Evolutionary conservation across 1,139 yeast species (phyloP), one percentile per base, ranked within the genome.

Genomic region (Waltiozyma solani): DNA sequence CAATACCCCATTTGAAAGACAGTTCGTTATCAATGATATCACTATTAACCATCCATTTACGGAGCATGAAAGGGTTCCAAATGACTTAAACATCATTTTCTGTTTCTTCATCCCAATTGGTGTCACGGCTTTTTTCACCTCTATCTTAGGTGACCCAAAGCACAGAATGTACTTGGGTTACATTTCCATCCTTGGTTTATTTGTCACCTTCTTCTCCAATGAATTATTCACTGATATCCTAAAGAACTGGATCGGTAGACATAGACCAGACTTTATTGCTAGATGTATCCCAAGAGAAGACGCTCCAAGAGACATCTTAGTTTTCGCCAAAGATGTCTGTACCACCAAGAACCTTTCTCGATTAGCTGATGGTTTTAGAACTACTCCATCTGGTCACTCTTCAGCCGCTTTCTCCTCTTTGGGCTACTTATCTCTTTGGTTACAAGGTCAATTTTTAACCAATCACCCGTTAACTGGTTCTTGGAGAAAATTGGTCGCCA

Each of bases 361-460:
- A n/a, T 60, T 82, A 32, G 56, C 64, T 44, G 94, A 83, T 50
- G 94, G 93, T 0, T 79, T 76, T 52, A 69, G 86, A 52, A 76
- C 86, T 2, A 81, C 89, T 13, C 94, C 94, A 0, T 78, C 86
- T 4, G 91, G 91, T 2, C 89, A 80, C 49, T 74, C 84, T 4
- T 74, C 80, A 45, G 63, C 75, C 43, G 69, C 79, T 40, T 78
- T 75, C 59, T 70, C 80, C 13, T 91, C 91, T 0, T 62, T 82
- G 35, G 74, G 79, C 4, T 83, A 71, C 54, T 54, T 79, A 26
- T 66, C 80, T 9, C 54, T 80, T 24, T 83, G 85, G 79, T 55
- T 79, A 25, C 63, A 70, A 41, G 91, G 85, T 9, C 89, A 79
- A 51, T 57, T 77, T 27, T 45, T 64, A 14, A 58, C 67, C 44